Evolutionary conservation across 352 stramenopile genomes (phyloP).

Genomic region (Pythium inflatum): DNA sequence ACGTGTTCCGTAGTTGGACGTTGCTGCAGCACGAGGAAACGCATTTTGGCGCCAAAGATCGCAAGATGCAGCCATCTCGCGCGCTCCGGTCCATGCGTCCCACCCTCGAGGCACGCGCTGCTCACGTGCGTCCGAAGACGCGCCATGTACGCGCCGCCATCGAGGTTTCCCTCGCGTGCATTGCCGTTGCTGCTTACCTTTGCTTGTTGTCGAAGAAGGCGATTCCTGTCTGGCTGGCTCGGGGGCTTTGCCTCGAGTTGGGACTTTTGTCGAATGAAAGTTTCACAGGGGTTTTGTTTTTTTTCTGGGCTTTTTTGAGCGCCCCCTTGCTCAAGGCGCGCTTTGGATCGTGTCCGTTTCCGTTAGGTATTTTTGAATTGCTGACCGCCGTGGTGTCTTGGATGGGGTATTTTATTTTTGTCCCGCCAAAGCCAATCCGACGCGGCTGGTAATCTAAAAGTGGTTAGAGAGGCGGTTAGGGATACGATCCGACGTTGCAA

Average conservation of each 20-base stretch:
- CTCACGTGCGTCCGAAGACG: not conserved
- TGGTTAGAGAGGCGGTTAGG: conserved; percentile 27
- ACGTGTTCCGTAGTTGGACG: not conserved
- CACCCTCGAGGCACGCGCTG: not conserved
- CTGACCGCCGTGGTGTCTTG: not conserved
- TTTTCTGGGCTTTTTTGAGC: conserved; percentile 34
- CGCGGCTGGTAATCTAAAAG: conserved; percentile 31
- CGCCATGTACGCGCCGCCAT: not conserved
- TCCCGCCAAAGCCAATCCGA: conserved; percentile 2
- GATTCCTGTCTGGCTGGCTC: conserved; percentile 71
- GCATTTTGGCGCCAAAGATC: conserved; percentile 25
- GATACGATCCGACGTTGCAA: conserved; percentile 20
- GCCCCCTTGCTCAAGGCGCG: conserved; percentile 18
- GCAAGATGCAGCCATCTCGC: conserved; percentile 30
- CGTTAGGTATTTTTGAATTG: conserved; percentile 40
- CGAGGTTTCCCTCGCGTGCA: conserved; percentile 5
- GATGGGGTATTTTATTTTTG: conserved; percentile 32
- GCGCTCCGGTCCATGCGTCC: conserved; percentile 1
- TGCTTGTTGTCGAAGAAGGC: conserved; percentile 48
- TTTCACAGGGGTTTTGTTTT: conserved; percentile 49
- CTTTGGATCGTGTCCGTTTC: conserved; percentile 28
- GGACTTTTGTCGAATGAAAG: conserved; percentile 90
- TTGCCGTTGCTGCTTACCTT: conserved; percentile 42
- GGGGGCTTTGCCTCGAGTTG: conserved; percentile 72
- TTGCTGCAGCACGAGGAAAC: not conserved